Conservation (phyloP, 805 yeast genomes). For the Ogataea populi-albae region DNA sequence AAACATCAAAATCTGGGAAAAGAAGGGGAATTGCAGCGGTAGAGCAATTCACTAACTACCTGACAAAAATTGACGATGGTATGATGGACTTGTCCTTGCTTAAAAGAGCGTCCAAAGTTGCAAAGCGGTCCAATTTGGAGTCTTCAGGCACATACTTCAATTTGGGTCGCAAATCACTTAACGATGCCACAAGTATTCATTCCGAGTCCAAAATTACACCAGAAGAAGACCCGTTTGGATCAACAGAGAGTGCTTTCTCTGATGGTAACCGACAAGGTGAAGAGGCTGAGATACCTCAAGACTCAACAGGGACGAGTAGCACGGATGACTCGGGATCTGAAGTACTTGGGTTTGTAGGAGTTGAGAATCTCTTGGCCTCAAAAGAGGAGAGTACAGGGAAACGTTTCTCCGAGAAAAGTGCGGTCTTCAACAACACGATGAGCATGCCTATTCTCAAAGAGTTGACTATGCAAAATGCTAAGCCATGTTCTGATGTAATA, state of each 20-base stretch:
- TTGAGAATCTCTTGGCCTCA: constrained; percentile 1
- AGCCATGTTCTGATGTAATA: constrained; percentile 52
- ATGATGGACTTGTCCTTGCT: constrained; percentile 53
- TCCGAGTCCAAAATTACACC: constrained; percentile 9
- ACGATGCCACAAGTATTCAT: constrained; percentile 2
- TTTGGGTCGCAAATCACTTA: not conserved
- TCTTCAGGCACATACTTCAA: constrained; percentile 2
- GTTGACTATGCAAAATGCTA: constrained; percentile 52
- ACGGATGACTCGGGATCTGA: constrained; percentile 2
- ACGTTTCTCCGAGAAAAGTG: no score
- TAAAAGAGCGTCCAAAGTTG: constrained; percentile 42
- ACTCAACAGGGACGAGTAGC: constrained; percentile 2
- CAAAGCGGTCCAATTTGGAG: constrained; percentile 14
- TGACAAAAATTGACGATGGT: constrained; percentile 65
- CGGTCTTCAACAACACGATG: constrained; percentile 7
- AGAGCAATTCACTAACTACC: constrained; percentile 51
- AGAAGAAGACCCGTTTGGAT: not conserved
- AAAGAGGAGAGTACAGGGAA: constrained; percentile 1
- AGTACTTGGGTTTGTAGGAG: constrained; percentile 3
- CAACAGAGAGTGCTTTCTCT: not conserved
- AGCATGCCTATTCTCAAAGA: constrained; percentile 54
- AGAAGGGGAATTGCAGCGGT: constrained; percentile 29
- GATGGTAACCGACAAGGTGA: not conserved
- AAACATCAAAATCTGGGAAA: constrained; percentile 11
- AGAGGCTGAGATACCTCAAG: not conserved